Base-by-base conservation (phyloP, 108 stramenopile genomes). In the Cylindrotheca fusiformis region DNA sequence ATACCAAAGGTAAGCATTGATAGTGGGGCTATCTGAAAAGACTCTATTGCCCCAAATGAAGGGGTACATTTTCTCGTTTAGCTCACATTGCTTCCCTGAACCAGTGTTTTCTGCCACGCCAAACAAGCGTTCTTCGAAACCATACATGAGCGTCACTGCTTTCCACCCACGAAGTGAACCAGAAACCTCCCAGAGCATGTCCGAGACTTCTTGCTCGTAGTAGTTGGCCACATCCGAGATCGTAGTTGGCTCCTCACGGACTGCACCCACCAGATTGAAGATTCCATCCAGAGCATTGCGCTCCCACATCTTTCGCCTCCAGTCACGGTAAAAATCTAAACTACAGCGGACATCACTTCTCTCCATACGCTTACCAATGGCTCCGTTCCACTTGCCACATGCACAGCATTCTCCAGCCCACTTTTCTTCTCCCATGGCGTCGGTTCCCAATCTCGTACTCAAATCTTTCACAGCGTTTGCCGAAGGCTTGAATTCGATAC, bases 241-340 rank as follows among this genome's bases (percentile, higher is more conserved):
- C 25, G 82, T 81, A n/a, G 91, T 92, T 10, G 76, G 62, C 54
- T 87, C 81, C 6, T 78, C 65, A 2, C 91, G 79, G 5, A 92
- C 87, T 26, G 71, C 65, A 26, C 90, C 90, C 44, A 87, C 70
- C 31, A 92, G 57, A 66, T 87, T 75, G 47, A 81, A 86, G 4
- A 86, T 74, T 51, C 78, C 84, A 78, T 88, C 87, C 62, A 74
- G 74, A 4, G 75, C 49, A 33, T 67, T 80, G 22, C 86, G 68
- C 57, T 91, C 90, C 90, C 90, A 91, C 87, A 92, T 92, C 47
- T 64, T 67, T 26, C 91, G 74, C 63, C 86, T 71, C 87, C 87
- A 92, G 55, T 92, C 91, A 27, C 91, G 65, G 65, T 92, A 92
- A 69, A 92, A 92, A 26, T 68, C 82, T 2, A 70, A 75, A 51